A percentile compares a stretch with the other conserved stretches of the same genome.
Evolutionary conservation across 176 grass and related monocot species (phyloP).

Genomic region (Aechmea fasciata): DNA sequence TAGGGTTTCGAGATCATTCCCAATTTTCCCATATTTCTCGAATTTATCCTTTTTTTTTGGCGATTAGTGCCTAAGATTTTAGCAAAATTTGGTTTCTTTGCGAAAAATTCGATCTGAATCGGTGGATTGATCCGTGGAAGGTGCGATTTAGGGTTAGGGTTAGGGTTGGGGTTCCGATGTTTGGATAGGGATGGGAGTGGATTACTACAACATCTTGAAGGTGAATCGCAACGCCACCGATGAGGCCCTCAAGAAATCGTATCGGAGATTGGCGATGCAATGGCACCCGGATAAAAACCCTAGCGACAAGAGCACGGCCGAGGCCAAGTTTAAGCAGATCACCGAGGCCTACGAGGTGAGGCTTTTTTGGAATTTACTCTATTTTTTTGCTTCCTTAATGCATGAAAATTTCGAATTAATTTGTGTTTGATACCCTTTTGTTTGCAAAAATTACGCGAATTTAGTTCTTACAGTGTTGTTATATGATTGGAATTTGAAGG

Average conservation of each 20-base stretch:
- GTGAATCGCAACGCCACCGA: conserved; percentile 69
- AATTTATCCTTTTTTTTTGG: neutral
- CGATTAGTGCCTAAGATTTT: neutral
- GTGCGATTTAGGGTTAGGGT: neutral
- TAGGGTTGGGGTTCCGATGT: conserved; percentile 3
- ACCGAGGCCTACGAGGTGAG: conserved; percentile 88
- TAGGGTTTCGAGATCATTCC: no score
- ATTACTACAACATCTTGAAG: conserved; percentile 91
- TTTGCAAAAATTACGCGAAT: neutral
- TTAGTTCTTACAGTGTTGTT: neutral
- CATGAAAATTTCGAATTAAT: neutral
- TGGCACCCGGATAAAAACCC: conserved; percentile 93
- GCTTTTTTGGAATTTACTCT: neutral
- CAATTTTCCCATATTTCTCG: no score
- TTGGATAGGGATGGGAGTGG: conserved; percentile 45
- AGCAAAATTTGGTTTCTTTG: neutral
- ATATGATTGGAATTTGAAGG: neutral
- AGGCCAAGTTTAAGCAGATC: conserved; percentile 93
- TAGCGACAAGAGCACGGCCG: conserved; percentile 53
- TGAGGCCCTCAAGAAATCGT: conserved; percentile 80
- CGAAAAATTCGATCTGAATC: neutral
- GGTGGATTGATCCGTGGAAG: neutral
- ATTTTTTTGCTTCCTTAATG: neutral
- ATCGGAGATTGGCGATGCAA: conserved; percentile 67
- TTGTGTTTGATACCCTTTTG: neutral